phyloP scores from a whole-genome alignment of 495 filamentous ascomycete species.

The Tuber brumale region DNA sequence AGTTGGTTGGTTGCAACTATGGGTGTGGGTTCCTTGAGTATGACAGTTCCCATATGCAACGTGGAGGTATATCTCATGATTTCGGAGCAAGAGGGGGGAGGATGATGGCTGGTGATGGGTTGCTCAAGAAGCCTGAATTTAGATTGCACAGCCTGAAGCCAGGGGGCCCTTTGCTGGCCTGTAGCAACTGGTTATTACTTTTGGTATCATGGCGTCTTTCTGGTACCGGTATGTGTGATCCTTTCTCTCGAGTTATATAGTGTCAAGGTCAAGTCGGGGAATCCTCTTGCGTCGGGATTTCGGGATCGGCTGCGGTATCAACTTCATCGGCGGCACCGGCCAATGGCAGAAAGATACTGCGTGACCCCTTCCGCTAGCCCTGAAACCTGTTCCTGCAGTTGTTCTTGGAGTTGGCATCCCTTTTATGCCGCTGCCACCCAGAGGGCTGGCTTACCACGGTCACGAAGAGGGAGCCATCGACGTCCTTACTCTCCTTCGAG shows the following conservation, averaged over 20 bases:
- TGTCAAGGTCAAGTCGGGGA: neutral
- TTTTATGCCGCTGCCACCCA: conserved; percentile 75
- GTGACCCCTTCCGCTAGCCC: conserved; percentile 62
- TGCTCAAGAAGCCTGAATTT: neutral
- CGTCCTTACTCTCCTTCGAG: conserved; percentile 63
- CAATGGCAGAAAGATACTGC: conserved; percentile 56
- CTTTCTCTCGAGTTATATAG: neutral
- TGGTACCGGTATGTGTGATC: conserved; percentile 56
- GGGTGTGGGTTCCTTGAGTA: conserved; percentile 63
- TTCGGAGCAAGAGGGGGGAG: neutral
- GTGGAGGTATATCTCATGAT: conserved; percentile 49
- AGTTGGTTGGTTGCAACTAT: conserved; percentile 74
- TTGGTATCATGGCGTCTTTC: conserved; percentile 72
- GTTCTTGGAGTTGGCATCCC: conserved; percentile 63
- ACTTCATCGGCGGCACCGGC: conserved; percentile 69
- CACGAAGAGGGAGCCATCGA: conserved; percentile 63
- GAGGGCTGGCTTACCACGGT: conserved; percentile 69
- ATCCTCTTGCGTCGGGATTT: conserved; percentile 5
- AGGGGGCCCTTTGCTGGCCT: conserved; percentile 67
- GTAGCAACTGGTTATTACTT: conserved; percentile 74
- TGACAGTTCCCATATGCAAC: conserved; percentile 65
- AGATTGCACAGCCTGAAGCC: conserved; percentile 52
- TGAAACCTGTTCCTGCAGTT: conserved; percentile 57
- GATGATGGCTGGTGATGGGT: neutral
- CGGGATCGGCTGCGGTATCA: conserved; percentile 54